Evolutionary conservation across 495 filamentous ascomycete genomes (phyloP).

Genomic region (Aspergillus asperescens): DNA sequence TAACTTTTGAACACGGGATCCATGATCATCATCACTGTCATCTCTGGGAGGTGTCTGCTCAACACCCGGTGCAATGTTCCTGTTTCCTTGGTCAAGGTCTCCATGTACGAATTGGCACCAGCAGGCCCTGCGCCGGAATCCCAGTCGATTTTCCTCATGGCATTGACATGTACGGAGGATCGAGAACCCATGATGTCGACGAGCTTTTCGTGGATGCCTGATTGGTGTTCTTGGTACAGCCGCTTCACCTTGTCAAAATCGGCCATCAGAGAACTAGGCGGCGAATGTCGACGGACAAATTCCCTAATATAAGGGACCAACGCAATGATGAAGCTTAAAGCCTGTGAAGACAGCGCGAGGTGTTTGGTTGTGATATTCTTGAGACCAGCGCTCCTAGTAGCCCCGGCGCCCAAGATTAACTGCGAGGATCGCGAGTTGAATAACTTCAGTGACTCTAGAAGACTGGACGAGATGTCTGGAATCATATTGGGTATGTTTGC

Average conservation of each 20-base stretch:
- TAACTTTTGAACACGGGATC: slow-evolving; percentile 82
- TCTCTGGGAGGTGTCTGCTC: slow-evolving; percentile 74
- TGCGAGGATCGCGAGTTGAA: slow-evolving; percentile 95
- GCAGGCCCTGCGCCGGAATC: slow-evolving; percentile 42
- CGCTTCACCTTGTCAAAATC: slow-evolving; percentile 94
- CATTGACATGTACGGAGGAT: slow-evolving; percentile 62
- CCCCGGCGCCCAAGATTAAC: slow-evolving; percentile 90
- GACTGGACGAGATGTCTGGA: slow-evolving; percentile 66
- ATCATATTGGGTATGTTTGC: slow-evolving; percentile 83
- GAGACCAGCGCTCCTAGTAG: slow-evolving; percentile 81
- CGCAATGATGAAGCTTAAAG: slow-evolving; percentile 79
- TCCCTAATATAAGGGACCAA: slow-evolving; percentile 88
- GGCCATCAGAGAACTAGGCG: slow-evolving; percentile 60
- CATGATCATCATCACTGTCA: slow-evolving; percentile 82
- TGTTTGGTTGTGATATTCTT: slow-evolving; percentile 97
- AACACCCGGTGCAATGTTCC: slow-evolving; percentile 81
- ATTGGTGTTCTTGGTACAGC: slow-evolving; percentile 87
- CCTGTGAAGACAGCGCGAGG: slow-evolving; percentile 86
- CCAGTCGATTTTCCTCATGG: slow-evolving; percentile 75
- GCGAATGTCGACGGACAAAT: slow-evolving; percentile 75
- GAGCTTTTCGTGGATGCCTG: slow-evolving; percentile 88
- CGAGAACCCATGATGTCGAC: slow-evolving; percentile 92
- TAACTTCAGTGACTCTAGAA: slow-evolving; percentile 71
- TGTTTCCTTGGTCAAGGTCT: slow-evolving; percentile 85
- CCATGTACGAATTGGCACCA: slow-evolving; percentile 72